Evolutionary conservation across 208 protist genomes (phyloP).

Genomic region (Trypanosoma boissoni): DNA sequence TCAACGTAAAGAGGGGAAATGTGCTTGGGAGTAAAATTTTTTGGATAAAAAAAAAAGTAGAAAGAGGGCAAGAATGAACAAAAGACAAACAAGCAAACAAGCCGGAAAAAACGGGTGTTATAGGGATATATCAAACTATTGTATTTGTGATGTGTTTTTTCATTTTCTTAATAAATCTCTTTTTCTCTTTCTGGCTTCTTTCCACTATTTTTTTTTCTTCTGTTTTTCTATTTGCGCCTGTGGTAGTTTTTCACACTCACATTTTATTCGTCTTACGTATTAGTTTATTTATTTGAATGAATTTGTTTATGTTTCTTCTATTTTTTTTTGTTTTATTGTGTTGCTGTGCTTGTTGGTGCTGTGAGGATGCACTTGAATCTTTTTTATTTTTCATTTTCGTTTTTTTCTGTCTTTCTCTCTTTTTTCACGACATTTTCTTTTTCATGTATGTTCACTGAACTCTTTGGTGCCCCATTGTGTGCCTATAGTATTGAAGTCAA

Average conservation of each 20-base stretch:
- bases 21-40: neutral
- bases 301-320: too few species aligned
- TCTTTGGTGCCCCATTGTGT: too few species aligned
- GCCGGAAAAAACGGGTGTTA: neutral
- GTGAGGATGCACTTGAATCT: too few species aligned
- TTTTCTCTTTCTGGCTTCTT: neutral
- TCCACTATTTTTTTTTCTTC: neutral
- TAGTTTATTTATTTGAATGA: too few species aligned
- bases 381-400: conserved; percentile 20
- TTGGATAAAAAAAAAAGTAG: conserved; percentile 1
- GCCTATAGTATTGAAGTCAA: too few species aligned
- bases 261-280: too few species aligned
- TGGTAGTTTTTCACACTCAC: too few species aligned
- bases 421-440: conserved; percentile 7
- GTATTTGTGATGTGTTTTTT: neutral
- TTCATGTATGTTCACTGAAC: conserved; percentile 11
- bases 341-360: too few species aligned
- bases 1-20: neutral
- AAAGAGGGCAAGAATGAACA: neutral
- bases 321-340: too few species aligned
- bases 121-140: neutral
- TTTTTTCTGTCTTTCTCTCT: neutral
- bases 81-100: neutral
- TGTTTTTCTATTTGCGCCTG: too few species aligned
- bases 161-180: neutral